Evolutionary conservation across 129 eudicot genomes (phyloP).

Genomic region (Chrysanthemum makinoi): DNA sequence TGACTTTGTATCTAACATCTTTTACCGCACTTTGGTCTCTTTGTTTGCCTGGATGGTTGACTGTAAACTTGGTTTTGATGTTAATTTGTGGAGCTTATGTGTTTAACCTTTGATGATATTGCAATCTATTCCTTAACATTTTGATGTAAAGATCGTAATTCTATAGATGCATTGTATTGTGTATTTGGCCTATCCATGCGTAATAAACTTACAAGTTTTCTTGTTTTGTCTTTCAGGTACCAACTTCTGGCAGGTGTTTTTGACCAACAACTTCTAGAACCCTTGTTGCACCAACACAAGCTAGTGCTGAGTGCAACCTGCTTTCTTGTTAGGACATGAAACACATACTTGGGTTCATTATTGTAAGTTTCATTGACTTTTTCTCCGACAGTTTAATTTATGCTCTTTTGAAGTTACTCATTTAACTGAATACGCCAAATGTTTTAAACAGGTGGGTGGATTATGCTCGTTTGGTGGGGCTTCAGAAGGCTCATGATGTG

Average conservation of each 20-base stretch:
- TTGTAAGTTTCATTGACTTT: conserved; percentile 45
- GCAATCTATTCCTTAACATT: too few species aligned
- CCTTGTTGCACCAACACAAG: conserved; percentile 75
- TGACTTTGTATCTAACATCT: too few species aligned
- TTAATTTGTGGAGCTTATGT: too few species aligned
- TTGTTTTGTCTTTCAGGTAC: conserved; percentile 47
- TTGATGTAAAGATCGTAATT: too few species aligned
- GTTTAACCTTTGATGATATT: too few species aligned
- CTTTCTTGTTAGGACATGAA: conserved; percentile 89
- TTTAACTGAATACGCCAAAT: background rate
- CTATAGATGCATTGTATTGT: too few species aligned
- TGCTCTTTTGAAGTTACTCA: background rate
- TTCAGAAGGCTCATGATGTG: conserved; percentile 66
- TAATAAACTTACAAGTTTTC: background rate
- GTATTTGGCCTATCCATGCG: background rate
- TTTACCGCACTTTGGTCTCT: too few species aligned
- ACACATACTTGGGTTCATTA: conserved; percentile 92
- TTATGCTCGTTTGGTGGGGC: conserved; percentile 88
- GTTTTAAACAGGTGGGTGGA: conserved; percentile 83
- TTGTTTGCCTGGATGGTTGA: too few species aligned
- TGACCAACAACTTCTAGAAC: conserved; percentile 80
- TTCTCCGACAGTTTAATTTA: background rate
- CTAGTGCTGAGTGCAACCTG: conserved; percentile 71
- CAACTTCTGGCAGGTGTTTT: conserved; percentile 82
- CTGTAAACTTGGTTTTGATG: too few species aligned